These are phyloP conservation scores for Saccharomycopsis crataegensis DNA, from an alignment of 1,139 yeast genomes.

Conservation along the genomic window DNA sequence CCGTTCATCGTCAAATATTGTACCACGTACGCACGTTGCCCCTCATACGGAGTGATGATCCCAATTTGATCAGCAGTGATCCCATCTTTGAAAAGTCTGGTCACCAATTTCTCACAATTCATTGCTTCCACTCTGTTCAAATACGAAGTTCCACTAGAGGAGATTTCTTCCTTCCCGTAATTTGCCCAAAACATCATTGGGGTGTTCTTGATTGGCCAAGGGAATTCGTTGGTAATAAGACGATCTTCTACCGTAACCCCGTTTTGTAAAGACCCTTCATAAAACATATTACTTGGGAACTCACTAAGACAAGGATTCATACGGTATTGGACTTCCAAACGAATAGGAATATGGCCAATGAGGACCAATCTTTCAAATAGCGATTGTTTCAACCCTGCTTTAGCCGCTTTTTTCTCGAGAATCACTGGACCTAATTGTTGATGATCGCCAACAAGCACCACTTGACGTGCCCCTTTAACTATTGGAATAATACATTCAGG, in stretches of 20 bases:
- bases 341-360: conserved; percentile 79
- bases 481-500: conserved; percentile 88
- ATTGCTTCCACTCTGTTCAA: conserved; percentile 86
- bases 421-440: conserved; percentile 93
- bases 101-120: conserved; percentile 77
- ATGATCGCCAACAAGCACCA: conserved; percentile 88
- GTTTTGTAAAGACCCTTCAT: conserved; percentile 86
- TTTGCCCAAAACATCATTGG: conserved; percentile 98
- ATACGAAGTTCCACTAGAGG: conserved; percentile 77
- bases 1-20: conserved; percentile 77
- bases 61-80: conserved; percentile 79
- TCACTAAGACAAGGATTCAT: conserved; percentile 89
- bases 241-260: conserved; percentile 80
- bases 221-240: conserved; percentile 52
- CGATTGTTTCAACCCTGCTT: conserved; percentile 81
- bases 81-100: conserved; percentile 73
- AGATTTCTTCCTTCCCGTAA: conserved; percentile 82
- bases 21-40: conserved; percentile 77
- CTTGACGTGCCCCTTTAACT: conserved; percentile 84
- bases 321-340: conserved; percentile 89
- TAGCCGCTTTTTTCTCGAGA: conserved; percentile 68
- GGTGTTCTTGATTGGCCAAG: conserved; percentile 77
- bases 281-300: conserved; percentile 86
- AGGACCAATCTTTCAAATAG: conserved; percentile 77
- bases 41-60: conserved; percentile 90